Evolutionary conservation across 345 rosid genomes (phyloP), one percentile per base, ranked within the genome.

Genomic region (Hypericum perforatum): DNA sequence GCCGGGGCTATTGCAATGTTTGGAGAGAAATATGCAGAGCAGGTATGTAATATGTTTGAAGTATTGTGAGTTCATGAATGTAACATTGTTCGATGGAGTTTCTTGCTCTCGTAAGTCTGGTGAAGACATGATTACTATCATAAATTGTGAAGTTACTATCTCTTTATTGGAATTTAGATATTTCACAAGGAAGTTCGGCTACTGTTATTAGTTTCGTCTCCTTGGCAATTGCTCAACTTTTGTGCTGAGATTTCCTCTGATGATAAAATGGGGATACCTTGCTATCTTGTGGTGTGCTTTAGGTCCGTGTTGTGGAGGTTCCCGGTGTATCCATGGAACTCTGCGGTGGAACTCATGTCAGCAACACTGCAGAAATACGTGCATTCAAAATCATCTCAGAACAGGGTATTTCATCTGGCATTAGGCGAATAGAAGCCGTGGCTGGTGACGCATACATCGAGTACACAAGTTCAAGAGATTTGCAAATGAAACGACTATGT

Each of bases 311-410:
- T n/a, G 88, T 91, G 22, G 95, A 91, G 73, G 98, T 91, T 68
- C 96, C 96, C 9, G 98, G 96, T 61, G 88, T 91, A 54, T 91
- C 98, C 36, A 82, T 91, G 95, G 98, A 91, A 74, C 95, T 91
- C 59, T 87, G 98, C 66, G 96, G 96, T 67, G 98, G 98, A 66
- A 91, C 98, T 45, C 98, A 85, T 71, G 98, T 91, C 56, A 64
- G 68, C 65, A 87, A 78, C 72, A 91, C 98, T 63, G 69, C 84
- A 45, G 98, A 91, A 63, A 91, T 91, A 62, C 79, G 90, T 22
- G 95, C 86, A 59, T 85, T 87, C 79, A 91, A 91, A 66, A 79
- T 87, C 13, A 82, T 91, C 58, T 87, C 94, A 3, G 98, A 91
- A 71, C 95, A 87, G 54, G 98, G 95, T n/a, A 78, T 91, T 78